Evolutionary conservation across 192 early-diverging fungal species (phyloP), one percentile per base, ranked within the genome.

Genomic region (Coemansia sp.): DNA sequence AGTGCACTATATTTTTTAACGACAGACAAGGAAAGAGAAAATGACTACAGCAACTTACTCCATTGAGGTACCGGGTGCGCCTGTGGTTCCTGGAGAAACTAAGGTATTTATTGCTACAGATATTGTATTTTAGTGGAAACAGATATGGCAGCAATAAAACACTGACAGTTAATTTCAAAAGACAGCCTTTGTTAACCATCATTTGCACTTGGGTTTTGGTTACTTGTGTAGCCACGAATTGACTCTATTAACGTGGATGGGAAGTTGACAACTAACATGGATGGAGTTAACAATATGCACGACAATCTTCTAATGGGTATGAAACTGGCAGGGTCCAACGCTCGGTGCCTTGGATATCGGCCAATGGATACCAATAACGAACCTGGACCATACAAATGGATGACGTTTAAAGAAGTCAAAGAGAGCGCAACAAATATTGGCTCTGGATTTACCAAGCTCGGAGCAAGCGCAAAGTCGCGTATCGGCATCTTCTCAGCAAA

Each of bases 401-500:
- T 93, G 63, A 91, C 87, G 46, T 94, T 88, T 59, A 71, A 64
- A 31, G 88, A 96, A 32, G 90, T 85, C 64, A 82, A 78, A 63
- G 79, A 89, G 19, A 76, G 74, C 14, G 70, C 85, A n/a, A 68
- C 82, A 32, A 64, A 82, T 33, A 85, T 94, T 66, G 92, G 94
- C 30, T 84, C 88, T 23, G 93, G 94, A 51, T 71, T 98, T 8
- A 64, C 83, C 51, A 83, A 92, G 57, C 85, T 98, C n/a, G 96
- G 96, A 9, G 54, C 88, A 5, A 52, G 78, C 22, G 66, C 69
- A 70, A 74, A 79, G 53, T 69, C 75, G 14, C 89, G 88, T 61
- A 60, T 93, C 7, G 84, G 84, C 36, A 82, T 93, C 23, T 90
- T 86, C 59, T 88, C 90, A 24, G 70, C 88, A 66, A 93, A 90